Base-by-base conservation (phyloP, 345 rosid genomes). In the Citrus medica region DNA sequence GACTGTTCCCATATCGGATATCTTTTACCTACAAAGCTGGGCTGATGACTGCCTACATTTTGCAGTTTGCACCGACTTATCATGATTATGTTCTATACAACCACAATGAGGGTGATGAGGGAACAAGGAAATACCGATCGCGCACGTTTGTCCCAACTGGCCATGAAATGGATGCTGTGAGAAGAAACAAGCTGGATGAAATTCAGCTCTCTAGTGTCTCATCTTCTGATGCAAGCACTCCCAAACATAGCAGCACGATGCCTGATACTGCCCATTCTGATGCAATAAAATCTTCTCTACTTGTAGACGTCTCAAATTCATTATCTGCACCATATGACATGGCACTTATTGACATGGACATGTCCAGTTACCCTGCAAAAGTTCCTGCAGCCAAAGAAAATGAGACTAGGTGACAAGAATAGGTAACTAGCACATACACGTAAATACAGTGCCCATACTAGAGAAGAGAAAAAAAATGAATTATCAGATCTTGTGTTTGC, bases 81-180 rank as follows among this genome's bases (percentile, higher is more conserved):
- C 99, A 96, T 77, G 99, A 96, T 82, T 96, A 96, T 79, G 98
- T 96, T 79, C 90, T 96, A 67, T 96, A 96, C 76, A 94, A 96
- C 82, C 91, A 94, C 67, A 89, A 75, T 27, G 97, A 91, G 79
- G 94, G 95, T 79, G 98, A 92, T 32, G 99, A 92, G 76, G 98
- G 95, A 69, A 84, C 93, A 73, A 88, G 90, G 79, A 97, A 94
- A 86, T 97, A 97, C 75, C 81, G 97, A 32, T 92, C 98, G 7
- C 87, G 98, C 25, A 96, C 99, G 53, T 96, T 94, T 86, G 99
- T 94, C 83, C 99, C 98, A 42, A 96, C 98, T 58, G 98, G 99
- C 46, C 95, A 88, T 35, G 99, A 94, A 83, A 97, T 97, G 98
- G 99, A 94, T 83, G 89, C 89, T 35, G 95, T 90, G 32, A 89